Conservation (phyloP, 2,329 filamentous ascomycete genomes). For the Cordyceps cicadae region DNA sequence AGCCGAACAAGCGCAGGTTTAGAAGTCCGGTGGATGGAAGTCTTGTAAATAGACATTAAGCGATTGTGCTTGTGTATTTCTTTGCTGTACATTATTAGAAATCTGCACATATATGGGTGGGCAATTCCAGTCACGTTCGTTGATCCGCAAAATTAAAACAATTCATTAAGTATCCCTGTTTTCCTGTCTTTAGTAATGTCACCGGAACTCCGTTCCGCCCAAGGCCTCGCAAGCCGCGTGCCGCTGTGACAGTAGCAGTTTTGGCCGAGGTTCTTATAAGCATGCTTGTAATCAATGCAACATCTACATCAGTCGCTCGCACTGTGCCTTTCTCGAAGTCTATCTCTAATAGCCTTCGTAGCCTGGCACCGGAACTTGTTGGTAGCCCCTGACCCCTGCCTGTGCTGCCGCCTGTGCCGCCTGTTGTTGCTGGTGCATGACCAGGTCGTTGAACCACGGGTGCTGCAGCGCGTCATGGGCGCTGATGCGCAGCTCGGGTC, state of each 20-base stretch:
- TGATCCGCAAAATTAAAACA: background rate
- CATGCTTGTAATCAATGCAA: slow-evolving; percentile 1
- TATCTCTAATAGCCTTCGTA: slow-evolving; percentile 28
- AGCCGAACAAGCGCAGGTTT: slow-evolving; percentile 39
- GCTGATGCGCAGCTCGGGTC: slow-evolving; percentile 84
- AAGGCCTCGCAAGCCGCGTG: background rate
- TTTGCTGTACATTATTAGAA: slow-evolving; percentile 1
- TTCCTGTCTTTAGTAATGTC: slow-evolving; percentile 3
- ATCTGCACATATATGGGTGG: background rate
- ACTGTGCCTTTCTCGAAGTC: background rate
- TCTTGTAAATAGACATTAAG: slow-evolving; percentile 33
- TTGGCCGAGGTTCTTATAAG: background rate
- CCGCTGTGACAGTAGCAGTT: background rate
- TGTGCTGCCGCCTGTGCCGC: slow-evolving; percentile 25
- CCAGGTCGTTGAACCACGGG: slow-evolving; percentile 80
- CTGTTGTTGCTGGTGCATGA: slow-evolving; percentile 46
- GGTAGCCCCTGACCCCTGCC: slow-evolving; percentile 28
- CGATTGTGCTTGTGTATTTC: background rate
- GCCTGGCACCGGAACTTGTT: slow-evolving; percentile 31
- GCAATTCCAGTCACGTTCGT: background rate
- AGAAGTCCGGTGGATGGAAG: slow-evolving; percentile 48
- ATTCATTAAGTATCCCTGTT: slow-evolving; percentile 1
- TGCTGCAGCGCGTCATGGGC: slow-evolving; percentile 81
- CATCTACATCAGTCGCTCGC: background rate
- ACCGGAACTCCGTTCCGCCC: slow-evolving; percentile 8